These are phyloP conservation scores for Prunus dulcis DNA, from an alignment of 306 rosid genomes.

Conservation along the genomic window DNA sequence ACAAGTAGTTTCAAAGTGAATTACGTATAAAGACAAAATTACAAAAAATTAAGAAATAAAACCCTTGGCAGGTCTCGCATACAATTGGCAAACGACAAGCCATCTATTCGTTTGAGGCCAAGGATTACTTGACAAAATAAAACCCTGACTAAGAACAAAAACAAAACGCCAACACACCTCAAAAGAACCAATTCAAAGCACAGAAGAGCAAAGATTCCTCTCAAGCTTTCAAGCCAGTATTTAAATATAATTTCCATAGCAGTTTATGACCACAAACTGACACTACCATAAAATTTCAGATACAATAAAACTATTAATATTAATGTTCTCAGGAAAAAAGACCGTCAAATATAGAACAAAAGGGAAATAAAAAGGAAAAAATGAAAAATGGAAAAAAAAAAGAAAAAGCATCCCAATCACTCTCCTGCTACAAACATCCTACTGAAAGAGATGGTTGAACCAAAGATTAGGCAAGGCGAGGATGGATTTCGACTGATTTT, in stretches of 20 bases:
- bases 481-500: constrained; percentile 33
- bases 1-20: too few species aligned
- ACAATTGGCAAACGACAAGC: neutral
- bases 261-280: constrained; percentile 54
- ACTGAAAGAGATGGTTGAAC: constrained; percentile 49
- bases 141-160: neutral
- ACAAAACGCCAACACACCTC: neutral
- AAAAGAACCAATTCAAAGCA: neutral
- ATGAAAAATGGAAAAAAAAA: neutral
- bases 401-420: constrained; percentile 56
- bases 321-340: constrained; percentile 46
- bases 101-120: neutral
- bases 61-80: neutral
- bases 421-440: constrained; percentile 69
- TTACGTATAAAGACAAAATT: too few species aligned
- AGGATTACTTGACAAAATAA: neutral
- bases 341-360: constrained; percentile 38
- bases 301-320: constrained; percentile 67
- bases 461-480: constrained; percentile 35
- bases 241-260: constrained; percentile 39
- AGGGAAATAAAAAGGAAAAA: neutral
- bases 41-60: too few species aligned
- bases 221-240: constrained; percentile 43
- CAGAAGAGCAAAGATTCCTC: constrained; percentile 3
- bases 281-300: constrained; percentile 43